Base-by-base conservation (phyloP, 192 early-diverging fungal genomes). In the Gonapodya sp. region DNA sequence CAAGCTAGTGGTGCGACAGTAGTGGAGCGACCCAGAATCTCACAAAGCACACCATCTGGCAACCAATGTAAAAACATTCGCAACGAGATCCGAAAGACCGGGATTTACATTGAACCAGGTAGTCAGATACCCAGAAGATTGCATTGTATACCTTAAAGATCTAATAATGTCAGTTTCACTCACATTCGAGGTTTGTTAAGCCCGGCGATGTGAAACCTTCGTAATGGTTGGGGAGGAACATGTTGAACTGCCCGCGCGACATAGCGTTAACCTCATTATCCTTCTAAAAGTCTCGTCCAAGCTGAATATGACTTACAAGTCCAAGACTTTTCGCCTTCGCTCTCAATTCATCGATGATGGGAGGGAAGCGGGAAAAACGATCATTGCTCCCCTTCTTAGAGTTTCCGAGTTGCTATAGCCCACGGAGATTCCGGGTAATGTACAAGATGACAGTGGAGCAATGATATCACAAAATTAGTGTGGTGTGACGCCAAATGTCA, bases 141-240 rank as follows among this genome's bases (percentile, higher is more conserved):
- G 64, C 16, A 72, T 16, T 72, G n/a, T n/a, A n/a, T n/a, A n/a
- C n/a, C n/a, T n/a, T n/a, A n/a, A n/a, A n/a, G n/a, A n/a, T n/a
- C n/a, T n/a, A n/a, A n/a, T n/a, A n/a, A n/a, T n/a, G n/a, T n/a
- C n/a, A n/a, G n/a, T n/a, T n/a, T 64, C 46, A 24, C 75, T 34
- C 75, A 77, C 98, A 99, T 82, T 99, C 97, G 79, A 97, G 88
- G 87, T 97, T 98, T 82, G 93, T 95, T 46, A 99, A 85, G n/a
- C 96, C 96, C 18, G 95, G 91, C 37, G 94, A 91, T 84, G 75
- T 16, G 30, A 16, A 34, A 18, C 94, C 94, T 24, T 83, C 84
- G 83, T 98, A 96, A 79, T 92, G 88, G 79, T 90, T 90, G n/a
- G 91, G 90, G 80, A 98, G 86, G 85, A 95, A 99, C 79, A 98